Evolutionary conservation across 805 yeast genomes (phyloP), one percentile per base, ranked within the genome.

Genomic region (Torulaspora quercuum): DNA sequence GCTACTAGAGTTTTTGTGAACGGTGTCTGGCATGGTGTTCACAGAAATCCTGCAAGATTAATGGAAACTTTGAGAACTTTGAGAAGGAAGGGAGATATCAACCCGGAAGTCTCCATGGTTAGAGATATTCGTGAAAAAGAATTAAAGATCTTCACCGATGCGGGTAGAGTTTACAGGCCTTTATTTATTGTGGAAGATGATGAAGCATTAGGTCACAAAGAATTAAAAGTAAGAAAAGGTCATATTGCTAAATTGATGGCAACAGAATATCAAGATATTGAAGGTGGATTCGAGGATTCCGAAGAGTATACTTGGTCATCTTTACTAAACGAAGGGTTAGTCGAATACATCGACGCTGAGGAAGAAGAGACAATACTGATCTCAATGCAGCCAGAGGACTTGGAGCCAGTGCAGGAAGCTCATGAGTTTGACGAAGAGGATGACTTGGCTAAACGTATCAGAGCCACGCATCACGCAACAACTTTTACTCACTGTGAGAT

Each of bases 11-110:
- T 92, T 37, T 92, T 92, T 61, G 94, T 92, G 36, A 92, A 92
- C 59, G 99, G 99, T 74, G 96, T 90, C 37, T 92, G 99, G 99
- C 94, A 89, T 34, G 99, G 99, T 69, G 90, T 94, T 24, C 97
- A 90, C 60, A 79, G 95, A 67, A 95, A 90, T 50, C 97, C 98
- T 23, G 84, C 89, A n/a, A 76, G 78, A 60, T 75, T 92, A 56
- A 90, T 86, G 39, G 89, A 83, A 31, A 89, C 96, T 13, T 82
- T 92, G 78, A 78, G 92, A 59, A 78, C 83, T 38, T 73, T 92
- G 59, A 78, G 98, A 69, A 82, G 98, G 73, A 82, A 80, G 59
- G 97, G 97, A 53, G 95, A 92, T 56, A 86, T 92, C 41, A 80
- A 92, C 21, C 85, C 97, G 9, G 98, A 92, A 68, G 97, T 94